A percentile compares a stretch with the other conserved stretches of the same genome.
Evolutionary conservation across 1,284 basidiomycete species (phyloP).

Genomic region (Sphaerobolus stellatus): DNA sequence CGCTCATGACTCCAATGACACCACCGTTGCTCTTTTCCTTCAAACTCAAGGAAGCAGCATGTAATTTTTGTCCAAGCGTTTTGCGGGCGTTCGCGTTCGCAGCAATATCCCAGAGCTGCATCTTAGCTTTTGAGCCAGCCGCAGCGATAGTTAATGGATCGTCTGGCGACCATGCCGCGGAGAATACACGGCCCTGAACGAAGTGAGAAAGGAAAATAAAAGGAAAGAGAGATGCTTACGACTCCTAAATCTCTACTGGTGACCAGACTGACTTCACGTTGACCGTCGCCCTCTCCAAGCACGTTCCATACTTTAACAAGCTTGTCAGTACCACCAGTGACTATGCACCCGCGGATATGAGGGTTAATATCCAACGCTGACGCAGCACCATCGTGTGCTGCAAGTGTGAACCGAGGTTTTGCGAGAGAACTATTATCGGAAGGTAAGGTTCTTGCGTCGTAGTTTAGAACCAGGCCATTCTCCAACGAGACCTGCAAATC

Average conservation of each 20-base stretch:
- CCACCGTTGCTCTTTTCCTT: constrained; percentile 59
- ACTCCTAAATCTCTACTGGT: constrained; percentile 91
- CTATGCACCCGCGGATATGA: constrained; percentile 87
- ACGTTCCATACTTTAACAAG: constrained; percentile 95
- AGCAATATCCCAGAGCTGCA: constrained; percentile 94
- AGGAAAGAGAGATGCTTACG: constrained; percentile 49
- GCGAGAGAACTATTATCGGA: constrained; percentile 60
- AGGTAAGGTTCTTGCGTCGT: constrained; percentile 83
- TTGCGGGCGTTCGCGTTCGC: constrained; percentile 77
- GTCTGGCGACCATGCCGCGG: constrained; percentile 88
- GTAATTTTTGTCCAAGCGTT: constrained; percentile 73
- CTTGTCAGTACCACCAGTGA: constrained; percentile 93
- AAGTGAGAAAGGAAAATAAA: constrained; percentile 11
- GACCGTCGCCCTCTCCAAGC: constrained; percentile 57
- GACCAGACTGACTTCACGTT: constrained; percentile 83
- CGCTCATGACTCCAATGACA: constrained; percentile 62
- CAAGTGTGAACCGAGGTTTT: constrained; percentile 81
- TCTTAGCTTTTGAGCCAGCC: constrained; percentile 87
- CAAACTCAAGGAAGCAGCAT: constrained; percentile 63
- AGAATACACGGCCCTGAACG: constrained; percentile 90
- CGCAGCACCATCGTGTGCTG: constrained; percentile 94
- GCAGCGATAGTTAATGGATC: constrained; percentile 93
- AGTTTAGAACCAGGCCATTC: constrained; percentile 89
- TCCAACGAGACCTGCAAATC: constrained; percentile 78
- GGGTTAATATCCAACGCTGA: constrained; percentile 91